phyloP scores from a whole-genome alignment of 2,329 filamentous ascomycete genomes.

The Aspergillus hortae region DNA sequence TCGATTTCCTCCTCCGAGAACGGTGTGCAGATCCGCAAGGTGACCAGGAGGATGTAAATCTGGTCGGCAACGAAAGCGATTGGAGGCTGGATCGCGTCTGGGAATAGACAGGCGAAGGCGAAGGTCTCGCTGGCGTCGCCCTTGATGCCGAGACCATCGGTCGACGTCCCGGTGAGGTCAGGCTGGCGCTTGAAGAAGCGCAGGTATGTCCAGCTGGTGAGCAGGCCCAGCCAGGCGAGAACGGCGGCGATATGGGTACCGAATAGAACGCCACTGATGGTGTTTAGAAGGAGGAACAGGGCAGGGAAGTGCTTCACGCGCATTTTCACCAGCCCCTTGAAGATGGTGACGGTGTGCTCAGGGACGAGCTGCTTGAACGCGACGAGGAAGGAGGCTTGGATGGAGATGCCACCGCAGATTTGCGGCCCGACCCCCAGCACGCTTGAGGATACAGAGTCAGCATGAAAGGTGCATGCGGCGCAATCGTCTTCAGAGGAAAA shows the following conservation, averaged over 20 bases:
- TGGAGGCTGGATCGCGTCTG: slow-evolving; percentile 73
- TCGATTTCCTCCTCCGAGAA: slow-evolving; percentile 80
- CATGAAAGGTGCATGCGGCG: slow-evolving; percentile 12
- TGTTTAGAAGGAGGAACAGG: slow-evolving; percentile 70
- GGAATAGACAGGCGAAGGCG: slow-evolving; percentile 93
- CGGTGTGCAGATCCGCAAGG: slow-evolving; percentile 74
- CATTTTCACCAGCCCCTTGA: slow-evolving; percentile 82
- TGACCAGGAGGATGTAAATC: slow-evolving; percentile 71
- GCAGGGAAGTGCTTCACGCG: slow-evolving; percentile 78
- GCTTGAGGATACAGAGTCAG: slow-evolving; percentile 46
- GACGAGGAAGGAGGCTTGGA: slow-evolving; percentile 91
- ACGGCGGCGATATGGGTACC: slow-evolving; percentile 75
- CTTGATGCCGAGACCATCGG: slow-evolving; percentile 58
- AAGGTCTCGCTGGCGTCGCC: slow-evolving; percentile 97
- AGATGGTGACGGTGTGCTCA: slow-evolving; percentile 92
- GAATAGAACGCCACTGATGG: slow-evolving; percentile 61
- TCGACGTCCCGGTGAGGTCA: slow-evolving; percentile 53
- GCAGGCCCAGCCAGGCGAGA: slow-evolving; percentile 74
- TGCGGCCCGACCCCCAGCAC: slow-evolving; percentile 53
- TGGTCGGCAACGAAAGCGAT: slow-evolving; percentile 70
- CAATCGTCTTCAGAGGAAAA: slow-evolving; percentile 16
- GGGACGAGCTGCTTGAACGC: slow-evolving; percentile 97
- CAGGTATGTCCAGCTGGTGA: slow-evolving; percentile 91
- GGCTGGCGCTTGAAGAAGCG: slow-evolving; percentile 79
- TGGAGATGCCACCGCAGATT: slow-evolving; percentile 81